Evolutionary conservation across 163 green algal genomes (phyloP).

Genomic region (Chloromonas sp.): DNA sequence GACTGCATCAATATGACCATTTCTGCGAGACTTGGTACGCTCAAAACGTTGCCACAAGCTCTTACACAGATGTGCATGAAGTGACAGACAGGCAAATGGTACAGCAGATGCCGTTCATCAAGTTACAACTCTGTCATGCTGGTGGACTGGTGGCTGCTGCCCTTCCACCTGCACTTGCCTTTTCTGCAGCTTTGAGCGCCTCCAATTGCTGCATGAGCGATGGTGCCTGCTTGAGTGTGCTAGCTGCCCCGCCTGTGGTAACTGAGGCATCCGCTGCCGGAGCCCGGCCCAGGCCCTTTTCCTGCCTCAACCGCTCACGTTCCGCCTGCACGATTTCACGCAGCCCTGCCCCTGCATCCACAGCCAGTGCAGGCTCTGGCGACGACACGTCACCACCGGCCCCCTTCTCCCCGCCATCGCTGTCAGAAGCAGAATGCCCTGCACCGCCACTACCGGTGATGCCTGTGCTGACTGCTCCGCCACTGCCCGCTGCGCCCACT

Average conservation of each 20-base stretch:
- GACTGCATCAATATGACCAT: too few species aligned
- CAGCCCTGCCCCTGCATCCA: slow-evolving; percentile 28
- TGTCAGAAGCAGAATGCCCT: background rate
- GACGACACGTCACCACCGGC: background rate
- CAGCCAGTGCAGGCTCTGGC: slow-evolving; percentile 17
- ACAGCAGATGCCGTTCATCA: too few species aligned
- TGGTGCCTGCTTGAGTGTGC: background rate
- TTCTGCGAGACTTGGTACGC: too few species aligned
- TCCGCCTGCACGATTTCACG: slow-evolving; percentile 23
- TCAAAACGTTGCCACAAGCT: too few species aligned
- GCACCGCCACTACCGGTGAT: background rate
- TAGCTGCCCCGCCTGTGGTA: too few species aligned
- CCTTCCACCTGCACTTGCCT: too few species aligned
- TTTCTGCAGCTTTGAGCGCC: slow-evolving; percentile 3
- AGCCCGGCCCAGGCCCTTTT: slow-evolving; percentile 17
- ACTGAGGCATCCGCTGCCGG: background rate
- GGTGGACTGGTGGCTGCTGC: too few species aligned
- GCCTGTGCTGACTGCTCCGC: too few species aligned
- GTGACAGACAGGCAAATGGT: too few species aligned
- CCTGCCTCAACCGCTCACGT: slow-evolving; percentile 28
- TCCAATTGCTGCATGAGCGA: slow-evolving; percentile 11
- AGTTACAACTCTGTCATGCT: too few species aligned
- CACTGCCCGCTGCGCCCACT: too few species aligned
- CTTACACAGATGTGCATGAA: too few species aligned
- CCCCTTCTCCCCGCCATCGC: background rate